Evolutionary conservation across 371 early-diverging fungal species (phyloP), one percentile per base, ranked within the genome.

Genomic region (Mortierella sp.): DNA sequence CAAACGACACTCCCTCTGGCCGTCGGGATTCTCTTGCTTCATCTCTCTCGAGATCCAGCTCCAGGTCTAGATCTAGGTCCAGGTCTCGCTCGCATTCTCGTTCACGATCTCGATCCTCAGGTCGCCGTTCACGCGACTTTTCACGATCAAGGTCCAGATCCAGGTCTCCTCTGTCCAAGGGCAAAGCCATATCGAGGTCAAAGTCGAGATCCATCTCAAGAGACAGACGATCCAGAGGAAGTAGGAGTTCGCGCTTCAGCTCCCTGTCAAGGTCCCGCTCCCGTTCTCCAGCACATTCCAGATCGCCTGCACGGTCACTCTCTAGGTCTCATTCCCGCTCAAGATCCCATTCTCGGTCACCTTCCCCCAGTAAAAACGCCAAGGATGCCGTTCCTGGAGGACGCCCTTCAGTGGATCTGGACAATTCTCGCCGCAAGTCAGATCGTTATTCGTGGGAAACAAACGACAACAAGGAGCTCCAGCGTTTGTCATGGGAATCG

Each of bases 1-100:
- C 50, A n/a, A 31, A 59, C 1, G 75, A 40, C 9, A 43, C 57
- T 10, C 4, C 79, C 13, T 26, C 71, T 5, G 53, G 75, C 13
- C 73, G 74, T 16, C 86, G 76, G 14, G 76, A 77, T 8, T 86
- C 82, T 21, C 77, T 75, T 71, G 74, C 77, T 10, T 82, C 86
- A 4, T 71, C 75, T 16, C 54, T 75, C 50, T 78, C 82, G 26
- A 73, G 76, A 14, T 76, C 82, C 48, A 61, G 55, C 16, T 78
- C 81, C 9, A 72, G 44, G 28, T 76, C 80, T 46, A 71, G 78
- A 1, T 82, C 83, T n/a, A 76, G 80, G 8, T 83, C 83, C 2
- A 50, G 67, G 2, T 79, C 80, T 46, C 57, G 72, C 1, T 73
- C 76, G n/a, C 51, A 64, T 1, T 37, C 48, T 48, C 46, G 76